Base-by-base conservation (phyloP, 1,284 basidiomycete genomes). In the Gomphus sp. region DNA sequence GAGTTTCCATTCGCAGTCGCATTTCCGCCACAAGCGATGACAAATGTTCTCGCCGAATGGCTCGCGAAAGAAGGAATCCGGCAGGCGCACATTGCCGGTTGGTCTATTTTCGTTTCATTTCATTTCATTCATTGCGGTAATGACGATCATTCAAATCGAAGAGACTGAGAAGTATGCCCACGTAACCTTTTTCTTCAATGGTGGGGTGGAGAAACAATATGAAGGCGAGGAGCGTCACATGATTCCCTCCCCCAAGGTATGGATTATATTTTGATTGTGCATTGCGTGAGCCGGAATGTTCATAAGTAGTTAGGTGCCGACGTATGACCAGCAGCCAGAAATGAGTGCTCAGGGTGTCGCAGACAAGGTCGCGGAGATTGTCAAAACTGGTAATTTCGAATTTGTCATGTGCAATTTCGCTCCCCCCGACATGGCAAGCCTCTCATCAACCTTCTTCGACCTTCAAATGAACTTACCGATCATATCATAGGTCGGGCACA, bases 351-450 rank as follows among this genome's bases (percentile, higher is more conserved):
- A 91, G 66, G 80, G 74, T 49, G 93, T 95, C 11, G 92, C 91
- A 0, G 88, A 93, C 68, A 92, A 91, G 72, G 91, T 95, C 12
- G 89, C 89, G 2, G 86, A 91, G 71, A 77, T 92, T n/a, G 80
- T 95, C 64, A 80, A 79, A 67, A 74, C 76, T 64, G 72, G 77
- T 60, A 76, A 85, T 61, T 79, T 89, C 66, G 89, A 94, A 56
- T 94, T 95, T 70, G 81, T 95, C 62, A 95, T 96, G 92, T 94
- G 91, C 77, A 95, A 94, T 75, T 94, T 94, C 72, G 93, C 93
- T 31, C 93, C 93, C 52, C 93, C 93, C 14, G 93, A 96, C 70
- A 95, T 95, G 93, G 93, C 87, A 57, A 52, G 72, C 41, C 41
- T 70, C 11, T 9, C 53, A 25, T 43, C 14, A 25, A 12, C 51